Percentiles rank a stretch among this genome's conserved stretches.
phyloP scores from a whole-genome alignment of 2,329 filamentous ascomycete species.

The Hypoxylon sp. region DNA sequence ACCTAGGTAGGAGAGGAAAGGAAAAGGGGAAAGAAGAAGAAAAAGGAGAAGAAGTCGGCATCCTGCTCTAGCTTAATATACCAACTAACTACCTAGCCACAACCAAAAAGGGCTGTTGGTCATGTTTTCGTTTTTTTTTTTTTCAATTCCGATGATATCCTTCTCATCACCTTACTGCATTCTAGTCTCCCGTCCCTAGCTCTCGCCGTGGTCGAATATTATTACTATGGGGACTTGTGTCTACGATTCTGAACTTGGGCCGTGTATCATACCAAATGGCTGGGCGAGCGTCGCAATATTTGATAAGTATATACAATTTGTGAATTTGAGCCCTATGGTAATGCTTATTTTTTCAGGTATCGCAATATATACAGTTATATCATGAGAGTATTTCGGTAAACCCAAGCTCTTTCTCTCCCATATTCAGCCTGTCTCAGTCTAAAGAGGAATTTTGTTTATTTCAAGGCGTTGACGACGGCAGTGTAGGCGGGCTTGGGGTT shows the following conservation, averaged over 20 bases:
- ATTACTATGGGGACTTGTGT: too few species aligned
- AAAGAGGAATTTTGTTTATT: constrained; percentile 30
- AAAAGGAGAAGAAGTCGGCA: not conserved
- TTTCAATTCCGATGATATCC: too few species aligned
- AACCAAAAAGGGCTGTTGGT: too few species aligned
- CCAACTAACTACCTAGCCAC: constrained; percentile 12
- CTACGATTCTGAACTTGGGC: too few species aligned
- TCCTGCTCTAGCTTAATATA: constrained; percentile 23
- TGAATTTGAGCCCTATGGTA: not conserved
- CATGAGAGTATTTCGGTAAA: constrained; percentile 3
- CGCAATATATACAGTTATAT: constrained; percentile 33
- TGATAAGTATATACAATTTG: constrained; percentile 5
- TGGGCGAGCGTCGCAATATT: too few species aligned
- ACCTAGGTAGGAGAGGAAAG: too few species aligned
- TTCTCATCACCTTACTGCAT: too few species aligned
- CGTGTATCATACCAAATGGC: too few species aligned
- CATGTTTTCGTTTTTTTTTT: too few species aligned
- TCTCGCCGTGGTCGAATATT: too few species aligned
- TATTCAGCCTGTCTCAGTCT: not conserved
- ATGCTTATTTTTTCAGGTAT: constrained; percentile 19
- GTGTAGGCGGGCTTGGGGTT: constrained; percentile 61
- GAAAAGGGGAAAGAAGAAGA: not conserved
- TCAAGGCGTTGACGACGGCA: constrained; percentile 52
- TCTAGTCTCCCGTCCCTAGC: not conserved
- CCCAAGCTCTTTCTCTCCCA: not conserved